These are phyloP conservation scores for Aspergillus mulundensis DNA, from an alignment of 495 filamentous ascomycete genomes.

Conservation along the genomic window DNA sequence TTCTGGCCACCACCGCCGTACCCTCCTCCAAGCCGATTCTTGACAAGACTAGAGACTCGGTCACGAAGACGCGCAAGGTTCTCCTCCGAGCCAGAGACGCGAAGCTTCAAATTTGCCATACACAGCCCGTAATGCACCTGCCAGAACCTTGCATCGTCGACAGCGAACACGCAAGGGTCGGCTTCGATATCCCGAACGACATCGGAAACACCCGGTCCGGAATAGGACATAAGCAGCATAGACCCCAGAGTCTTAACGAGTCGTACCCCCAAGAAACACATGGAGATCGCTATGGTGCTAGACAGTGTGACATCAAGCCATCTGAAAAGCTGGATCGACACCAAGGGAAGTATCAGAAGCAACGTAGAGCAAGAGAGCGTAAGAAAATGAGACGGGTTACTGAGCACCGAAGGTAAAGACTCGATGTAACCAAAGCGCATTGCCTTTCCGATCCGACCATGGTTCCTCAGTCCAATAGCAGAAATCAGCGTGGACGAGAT, in stretches of 20 bases:
- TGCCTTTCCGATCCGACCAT: conserved; percentile 83
- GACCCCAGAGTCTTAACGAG: conserved; percentile 80
- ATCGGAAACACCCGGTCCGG: conserved; percentile 60
- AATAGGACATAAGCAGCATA: conserved; percentile 94
- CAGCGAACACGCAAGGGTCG: conserved; percentile 66
- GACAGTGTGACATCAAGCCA: conserved; percentile 82
- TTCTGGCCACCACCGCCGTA: conserved; percentile 77
- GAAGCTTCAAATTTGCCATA: conserved; percentile 88
- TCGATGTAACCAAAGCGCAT: conserved; percentile 80
- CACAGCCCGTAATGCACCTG: conserved; percentile 96
- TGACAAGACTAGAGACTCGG: conserved; percentile 70
- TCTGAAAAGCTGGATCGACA: conserved; percentile 67
- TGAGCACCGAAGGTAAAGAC: conserved; percentile 72
- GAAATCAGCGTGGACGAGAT: conserved; percentile 84
- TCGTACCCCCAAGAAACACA: conserved; percentile 80
- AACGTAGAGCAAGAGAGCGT: conserved; percentile 80
- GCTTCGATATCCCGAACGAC: conserved; percentile 80
- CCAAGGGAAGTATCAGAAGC: conserved; percentile 77
- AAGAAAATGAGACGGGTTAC: conserved; percentile 90
- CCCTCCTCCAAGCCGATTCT: conserved; percentile 80
- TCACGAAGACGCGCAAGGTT: conserved; percentile 65
- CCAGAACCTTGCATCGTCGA: conserved; percentile 94
- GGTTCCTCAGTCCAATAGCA: conserved; percentile 83
- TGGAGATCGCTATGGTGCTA: conserved; percentile 69
- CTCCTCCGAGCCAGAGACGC: conserved; percentile 61